Conservation (phyloP, 139 green algal species). For the Picochlorum sp. region DNA sequence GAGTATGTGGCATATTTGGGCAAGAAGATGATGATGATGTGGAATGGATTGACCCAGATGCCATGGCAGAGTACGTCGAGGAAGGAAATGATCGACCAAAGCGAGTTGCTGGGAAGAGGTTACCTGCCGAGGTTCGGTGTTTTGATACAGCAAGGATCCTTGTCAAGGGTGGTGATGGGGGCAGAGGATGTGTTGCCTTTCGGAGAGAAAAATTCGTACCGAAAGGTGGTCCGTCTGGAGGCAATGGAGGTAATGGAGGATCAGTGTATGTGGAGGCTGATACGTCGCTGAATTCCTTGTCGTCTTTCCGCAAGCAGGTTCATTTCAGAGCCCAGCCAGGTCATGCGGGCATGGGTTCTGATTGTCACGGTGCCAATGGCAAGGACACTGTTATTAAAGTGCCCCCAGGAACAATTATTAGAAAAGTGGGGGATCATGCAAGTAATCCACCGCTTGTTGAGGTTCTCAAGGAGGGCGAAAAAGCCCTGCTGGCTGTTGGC, state of each 20-base stretch:
- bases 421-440: constrained; percentile 39
- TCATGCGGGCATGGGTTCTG: constrained; percentile 46
- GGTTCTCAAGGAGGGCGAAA: constrained; percentile 56
- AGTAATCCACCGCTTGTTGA: constrained; percentile 60
- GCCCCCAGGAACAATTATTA: constrained; percentile 81
- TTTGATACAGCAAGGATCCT: constrained; percentile 92
- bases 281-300: constrained; percentile 59
- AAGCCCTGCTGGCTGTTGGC: constrained; percentile 64
- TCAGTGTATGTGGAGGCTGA: constrained; percentile 75
- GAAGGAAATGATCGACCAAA: neutral
- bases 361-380: constrained; percentile 62
- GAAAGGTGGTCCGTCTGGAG: constrained; percentile 69
- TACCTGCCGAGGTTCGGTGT: constrained; percentile 78
- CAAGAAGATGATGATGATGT: constrained; percentile 1
- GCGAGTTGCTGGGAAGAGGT: constrained; percentile 26
- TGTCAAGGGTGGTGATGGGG: constrained; percentile 83
- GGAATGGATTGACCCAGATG: constrained; percentile 5
- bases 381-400: constrained; percentile 75
- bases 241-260: constrained; percentile 81
- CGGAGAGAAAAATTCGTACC: constrained; percentile 92
- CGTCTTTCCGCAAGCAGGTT: constrained; percentile 60
- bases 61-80: neutral
- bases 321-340: constrained; percentile 43
- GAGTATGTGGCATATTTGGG: neutral
- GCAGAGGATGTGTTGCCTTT: constrained; percentile 91